Base-by-base conservation (phyloP, 2,329 filamentous ascomycete species). In the Ceratocystis harringtonii region DNA sequence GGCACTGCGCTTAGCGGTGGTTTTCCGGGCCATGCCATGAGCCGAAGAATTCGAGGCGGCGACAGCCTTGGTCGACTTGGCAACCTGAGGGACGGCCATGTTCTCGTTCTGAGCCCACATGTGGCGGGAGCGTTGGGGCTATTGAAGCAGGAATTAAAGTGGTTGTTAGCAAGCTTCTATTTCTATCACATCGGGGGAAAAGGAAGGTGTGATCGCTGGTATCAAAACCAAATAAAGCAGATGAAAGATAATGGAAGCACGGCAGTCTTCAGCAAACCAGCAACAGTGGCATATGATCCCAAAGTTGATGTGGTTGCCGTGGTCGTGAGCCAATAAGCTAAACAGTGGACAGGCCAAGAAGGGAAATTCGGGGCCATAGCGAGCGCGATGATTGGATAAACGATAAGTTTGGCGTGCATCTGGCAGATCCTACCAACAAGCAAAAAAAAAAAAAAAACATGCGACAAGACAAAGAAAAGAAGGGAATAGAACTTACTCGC, bases 1-100 rank as follows among this genome's bases (percentile, higher is more conserved):
- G 12, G 85, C 89, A 68, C 86, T 85, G 70, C 91, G 85, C 78
- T 92, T 94, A 65, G 85, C 79, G 66, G 83, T 80, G 64, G 80
- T 80, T 74, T 86, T 89, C 69, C 86, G 75, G 48, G 78, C 80
- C 62, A 78, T 80, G 68, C 80, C 77, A 68, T 80, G 73, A 67
- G 82, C 71, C 70, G 78, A 79, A 8, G 52, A 58, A 5, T 17
- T 36, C 2, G 52, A 58, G 15, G 17, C 52, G 6, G 19, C 52
- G 17, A 25, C 48, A 60, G 69, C 70, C 48, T 63, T 65, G 55
- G 64, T 44, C 43, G 65, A 61, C 65, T 72, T 78, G 71, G 76
- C 89, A 70, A 80, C 81, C 75, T 76, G 87, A 75, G 74, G 84
- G 64, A 78, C 74, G 64, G 79, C 77, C 67, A 79, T 76, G 75